Evolutionary conservation across 768 basidiomycete species (phyloP).

Genomic region (Leccinellum luteum): DNA sequence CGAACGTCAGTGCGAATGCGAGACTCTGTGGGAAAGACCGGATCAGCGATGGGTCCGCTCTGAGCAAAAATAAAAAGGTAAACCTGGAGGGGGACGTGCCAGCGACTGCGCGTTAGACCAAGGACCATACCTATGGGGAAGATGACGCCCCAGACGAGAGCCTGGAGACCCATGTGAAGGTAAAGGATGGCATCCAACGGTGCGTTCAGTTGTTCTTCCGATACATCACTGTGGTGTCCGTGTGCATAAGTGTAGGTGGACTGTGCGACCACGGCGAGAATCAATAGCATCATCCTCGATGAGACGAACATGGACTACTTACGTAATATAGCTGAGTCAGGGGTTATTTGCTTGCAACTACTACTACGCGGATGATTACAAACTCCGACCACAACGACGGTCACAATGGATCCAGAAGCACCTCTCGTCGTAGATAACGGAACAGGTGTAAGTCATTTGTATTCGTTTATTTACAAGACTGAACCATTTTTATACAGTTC

Average conservation of each 20-base stretch:
- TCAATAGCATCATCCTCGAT: not conserved
- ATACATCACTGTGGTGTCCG: conserved; percentile 54
- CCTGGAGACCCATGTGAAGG: conserved; percentile 82
- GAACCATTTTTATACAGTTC: conserved; percentile 53
- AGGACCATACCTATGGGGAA: conserved; percentile 86
- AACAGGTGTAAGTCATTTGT: conserved; percentile 63
- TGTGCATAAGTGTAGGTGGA: conserved; percentile 41
- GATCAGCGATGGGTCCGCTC: not conserved
- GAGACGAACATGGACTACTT: too few species aligned
- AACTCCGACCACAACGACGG: too few species aligned
- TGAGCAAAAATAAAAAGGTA: too few species aligned
- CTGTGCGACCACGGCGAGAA: not conserved
- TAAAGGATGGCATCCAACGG: conserved; percentile 78
- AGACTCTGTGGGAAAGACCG: conserved; percentile 42
- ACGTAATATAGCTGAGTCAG: too few species aligned
- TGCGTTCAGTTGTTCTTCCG: conserved; percentile 59
- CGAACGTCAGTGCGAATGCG: conserved; percentile 66
- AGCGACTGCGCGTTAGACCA: conserved; percentile 73
- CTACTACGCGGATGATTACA: too few species aligned
- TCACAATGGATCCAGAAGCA: conserved; percentile 30
- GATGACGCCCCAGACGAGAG: conserved; percentile 76
- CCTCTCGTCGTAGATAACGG: conserved; percentile 87
- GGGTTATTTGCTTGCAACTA: too few species aligned
- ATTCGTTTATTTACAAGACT: not conserved
- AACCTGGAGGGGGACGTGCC: conserved; percentile 87